These are phyloP conservation scores for Backusella circina DNA, from an alignment of 192 early-diverging fungal species.

Conservation along the genomic window DNA sequence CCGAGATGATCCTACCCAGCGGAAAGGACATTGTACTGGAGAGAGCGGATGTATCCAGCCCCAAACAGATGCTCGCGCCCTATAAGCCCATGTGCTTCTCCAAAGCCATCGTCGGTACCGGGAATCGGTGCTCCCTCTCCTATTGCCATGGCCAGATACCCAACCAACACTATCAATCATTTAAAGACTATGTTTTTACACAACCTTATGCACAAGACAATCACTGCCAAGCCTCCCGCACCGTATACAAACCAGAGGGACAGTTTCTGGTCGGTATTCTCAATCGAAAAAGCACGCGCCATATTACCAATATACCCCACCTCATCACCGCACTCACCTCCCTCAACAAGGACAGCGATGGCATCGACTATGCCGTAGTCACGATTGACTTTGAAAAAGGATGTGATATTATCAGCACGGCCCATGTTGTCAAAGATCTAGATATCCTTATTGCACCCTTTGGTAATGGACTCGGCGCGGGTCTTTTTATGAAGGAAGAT, in stretches of 20 bases:
- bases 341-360: background rate
- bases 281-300: constrained; percentile 12
- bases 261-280: constrained; percentile 12
- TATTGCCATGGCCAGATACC: constrained; percentile 27
- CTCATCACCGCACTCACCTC: background rate
- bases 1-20: constrained; percentile 13
- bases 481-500: constrained; percentile 31
- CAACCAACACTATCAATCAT: constrained; percentile 3
- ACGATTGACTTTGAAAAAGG: constrained; percentile 21
- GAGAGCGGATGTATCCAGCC: background rate
- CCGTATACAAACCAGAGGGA: background rate
- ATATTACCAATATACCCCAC: constrained; percentile 28
- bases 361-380: background rate
- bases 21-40: constrained; percentile 18
- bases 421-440: constrained; percentile 14
- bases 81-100: constrained; percentile 27
- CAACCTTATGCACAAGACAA: background rate
- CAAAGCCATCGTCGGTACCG: constrained; percentile 27
- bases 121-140: constrained; percentile 19
- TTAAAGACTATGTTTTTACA: constrained; percentile 5
- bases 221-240: background rate
- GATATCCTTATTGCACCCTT: constrained; percentile 26
- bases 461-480: constrained; percentile 22
- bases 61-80: constrained; percentile 3
- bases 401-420: constrained; percentile 16